Evolutionary conservation across 2,329 filamentous ascomycete genomes (phyloP).

Genomic region (Daldinia sp.): DNA sequence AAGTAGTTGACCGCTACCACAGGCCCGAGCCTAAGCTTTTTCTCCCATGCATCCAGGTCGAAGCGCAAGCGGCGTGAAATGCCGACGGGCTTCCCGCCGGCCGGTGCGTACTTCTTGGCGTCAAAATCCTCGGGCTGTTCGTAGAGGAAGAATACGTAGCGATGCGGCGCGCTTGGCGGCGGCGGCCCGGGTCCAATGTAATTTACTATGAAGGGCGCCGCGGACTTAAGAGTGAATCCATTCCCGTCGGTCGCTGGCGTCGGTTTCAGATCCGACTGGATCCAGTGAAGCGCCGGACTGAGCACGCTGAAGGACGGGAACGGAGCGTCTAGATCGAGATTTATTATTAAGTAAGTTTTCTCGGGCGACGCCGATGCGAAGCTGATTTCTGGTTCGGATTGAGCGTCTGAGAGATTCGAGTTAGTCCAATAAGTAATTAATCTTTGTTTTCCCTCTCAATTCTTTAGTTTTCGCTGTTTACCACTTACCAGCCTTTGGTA

Average conservation of each 20-base stretch:
- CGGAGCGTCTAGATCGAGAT: slow-evolving; percentile 62
- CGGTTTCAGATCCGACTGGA: slow-evolving; percentile 52
- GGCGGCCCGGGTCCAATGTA: slow-evolving; percentile 63
- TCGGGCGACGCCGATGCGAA: slow-evolving; percentile 31
- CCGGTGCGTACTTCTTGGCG: slow-evolving; percentile 44
- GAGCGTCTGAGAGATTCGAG: slow-evolving; percentile 24
- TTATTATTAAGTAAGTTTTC: slow-evolving; percentile 56
- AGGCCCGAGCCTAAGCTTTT: slow-evolving; percentile 50
- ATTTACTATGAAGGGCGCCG: slow-evolving; percentile 49
- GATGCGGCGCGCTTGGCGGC: slow-evolving; percentile 59
- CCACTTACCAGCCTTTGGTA: slow-evolving; percentile 35
- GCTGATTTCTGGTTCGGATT: slow-evolving; percentile 26
- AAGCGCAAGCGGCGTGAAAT: slow-evolving; percentile 57
- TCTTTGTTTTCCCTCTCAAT: not conserved
- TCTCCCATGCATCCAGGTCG: slow-evolving; percentile 57
- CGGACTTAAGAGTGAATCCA: slow-evolving; percentile 20
- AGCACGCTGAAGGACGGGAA: slow-evolving; percentile 57
- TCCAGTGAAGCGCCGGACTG: slow-evolving; percentile 62
- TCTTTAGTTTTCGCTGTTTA: not conserved
- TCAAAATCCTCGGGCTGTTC: slow-evolving; percentile 59
- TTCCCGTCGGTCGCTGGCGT: slow-evolving; percentile 12
- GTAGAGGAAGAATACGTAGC: slow-evolving; percentile 63
- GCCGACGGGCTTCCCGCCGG: slow-evolving; percentile 53
- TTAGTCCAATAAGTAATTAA: not conserved
- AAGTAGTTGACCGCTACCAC: slow-evolving; percentile 57